Conservation (phyloP, 208 protist species). For the Tritrichomonas musculus region DNA sequence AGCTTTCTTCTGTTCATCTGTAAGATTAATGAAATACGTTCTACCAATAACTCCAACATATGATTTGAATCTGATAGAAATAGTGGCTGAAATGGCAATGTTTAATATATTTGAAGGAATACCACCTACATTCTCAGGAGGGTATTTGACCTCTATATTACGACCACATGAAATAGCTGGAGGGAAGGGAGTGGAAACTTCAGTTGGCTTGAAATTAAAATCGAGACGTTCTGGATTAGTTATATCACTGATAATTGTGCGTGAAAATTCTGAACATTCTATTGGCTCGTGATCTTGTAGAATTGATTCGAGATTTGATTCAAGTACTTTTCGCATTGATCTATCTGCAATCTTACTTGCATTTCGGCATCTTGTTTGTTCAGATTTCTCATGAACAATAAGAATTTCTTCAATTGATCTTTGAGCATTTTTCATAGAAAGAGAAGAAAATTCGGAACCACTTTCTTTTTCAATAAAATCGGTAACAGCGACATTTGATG, state of each 20-base stretch:
- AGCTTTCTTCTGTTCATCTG: background rate
- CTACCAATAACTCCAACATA: background rate
- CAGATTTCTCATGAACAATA: background rate
- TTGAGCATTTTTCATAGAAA: background rate
- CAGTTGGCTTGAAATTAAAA: background rate
- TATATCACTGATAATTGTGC: background rate
- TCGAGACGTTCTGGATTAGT: background rate
- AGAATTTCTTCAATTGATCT: background rate
- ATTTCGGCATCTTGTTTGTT: background rate
- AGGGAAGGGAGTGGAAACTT: background rate
- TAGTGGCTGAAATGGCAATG: background rate
- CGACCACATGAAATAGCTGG: background rate
- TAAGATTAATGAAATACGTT: background rate
- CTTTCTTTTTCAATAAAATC: no score
- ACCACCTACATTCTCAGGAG: background rate
- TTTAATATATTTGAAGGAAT: background rate
- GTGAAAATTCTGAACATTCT: background rate
- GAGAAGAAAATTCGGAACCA: background rate
- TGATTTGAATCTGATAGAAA: slow-evolving; percentile 18
- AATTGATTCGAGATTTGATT: background rate
- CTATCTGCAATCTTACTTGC: background rate
- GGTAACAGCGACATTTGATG: background rate
- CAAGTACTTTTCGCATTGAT: background rate
- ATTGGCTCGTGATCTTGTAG: background rate
- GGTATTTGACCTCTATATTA: background rate